Conservation (phyloP, 2,329 filamentous ascomycete genomes). For the Orbilia blumenaviensis region DNA sequence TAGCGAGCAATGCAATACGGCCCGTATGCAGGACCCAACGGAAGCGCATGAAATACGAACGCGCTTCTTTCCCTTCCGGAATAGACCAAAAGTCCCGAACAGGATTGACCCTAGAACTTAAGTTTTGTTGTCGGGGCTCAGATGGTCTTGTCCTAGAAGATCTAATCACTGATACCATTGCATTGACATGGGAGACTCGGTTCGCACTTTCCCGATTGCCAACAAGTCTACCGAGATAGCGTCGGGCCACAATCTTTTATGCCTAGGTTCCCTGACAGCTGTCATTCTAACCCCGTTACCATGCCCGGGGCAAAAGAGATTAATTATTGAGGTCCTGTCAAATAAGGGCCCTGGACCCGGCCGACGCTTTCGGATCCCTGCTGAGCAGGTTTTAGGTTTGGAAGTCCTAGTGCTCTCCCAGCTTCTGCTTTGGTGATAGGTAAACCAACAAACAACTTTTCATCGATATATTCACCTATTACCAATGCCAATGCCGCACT, state of each 20-base stretch:
- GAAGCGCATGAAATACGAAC: background rate
- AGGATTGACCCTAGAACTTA: background rate
- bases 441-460: background rate
- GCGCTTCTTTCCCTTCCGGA: background rate
- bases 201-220: slow-evolving; percentile 41
- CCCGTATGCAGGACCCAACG: slow-evolving; percentile 6
- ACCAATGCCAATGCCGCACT: slow-evolving; percentile 28
- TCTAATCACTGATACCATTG: slow-evolving; percentile 45
- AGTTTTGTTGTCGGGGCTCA: background rate
- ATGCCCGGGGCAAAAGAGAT: slow-evolving; percentile 28
- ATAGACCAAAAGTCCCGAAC: background rate
- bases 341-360: slow-evolving; percentile 1
- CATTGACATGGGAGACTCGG: slow-evolving; percentile 10
- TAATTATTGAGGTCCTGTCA: slow-evolving; percentile 13
- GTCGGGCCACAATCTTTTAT: background rate
- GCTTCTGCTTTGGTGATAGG: slow-evolving; percentile 37
- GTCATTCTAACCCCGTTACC: slow-evolving; percentile 27
- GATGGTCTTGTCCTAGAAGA: slow-evolving; percentile 3
- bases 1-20: slow-evolving; percentile 2
- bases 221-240: slow-evolving; percentile 20
- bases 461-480: background rate
- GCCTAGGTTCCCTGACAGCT: background rate
- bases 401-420: background rate
- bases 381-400: slow-evolving; percentile 32
- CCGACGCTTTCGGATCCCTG: background rate